Base-by-base conservation (phyloP, 2,329 filamentous ascomycete species). In the Botrytis porri region DNA sequence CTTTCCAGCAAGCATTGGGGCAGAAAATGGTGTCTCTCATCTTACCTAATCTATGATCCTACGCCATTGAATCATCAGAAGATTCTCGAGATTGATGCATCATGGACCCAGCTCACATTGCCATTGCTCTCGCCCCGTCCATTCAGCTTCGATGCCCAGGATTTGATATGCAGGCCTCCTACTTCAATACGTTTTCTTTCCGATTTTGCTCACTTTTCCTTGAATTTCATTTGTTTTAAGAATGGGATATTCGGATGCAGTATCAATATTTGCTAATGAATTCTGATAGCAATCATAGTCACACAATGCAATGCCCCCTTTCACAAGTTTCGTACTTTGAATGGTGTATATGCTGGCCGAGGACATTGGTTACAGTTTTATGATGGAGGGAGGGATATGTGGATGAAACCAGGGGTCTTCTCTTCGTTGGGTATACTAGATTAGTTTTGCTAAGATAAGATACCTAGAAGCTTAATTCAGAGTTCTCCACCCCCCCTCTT, bases 171-270 rank as follows among this genome's bases (percentile, higher is more conserved):
- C 61, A 43, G 37, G 29, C 4, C 51, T 18, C n/a, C 12, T 32
- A 18, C 7, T 20, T 41, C 9, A 9, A 62, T 4, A 62, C 22
- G 14, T 39, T 39, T 61, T n/a, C 35, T 67, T 41, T 22, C 25
- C 4, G 2, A n/a, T 16, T 22, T 54, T 32, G 1, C 8, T 51
- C 5, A 0, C 0, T 20, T 29, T n/a, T 29, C 4, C 22, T 12
- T 66, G 39, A 6, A 1, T 54, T 41, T 2, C 18, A 22, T 22
- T 41, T 25, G 35, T 54, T 32, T 22, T 14, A 32, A 32, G 10
- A n/a, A 67, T 57, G n/a, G 29, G 41, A 39, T 20, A 54, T 39
- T 18, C 25, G 32, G 35, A 10, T 67, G 35, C 64, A 67, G 45
- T 54, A 67, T n/a, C 29, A 39, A 29, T 22, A 41, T 32, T 22